Conservation (phyloP, 768 basidiomycete genomes). For the Termitomyces sp. region DNA sequence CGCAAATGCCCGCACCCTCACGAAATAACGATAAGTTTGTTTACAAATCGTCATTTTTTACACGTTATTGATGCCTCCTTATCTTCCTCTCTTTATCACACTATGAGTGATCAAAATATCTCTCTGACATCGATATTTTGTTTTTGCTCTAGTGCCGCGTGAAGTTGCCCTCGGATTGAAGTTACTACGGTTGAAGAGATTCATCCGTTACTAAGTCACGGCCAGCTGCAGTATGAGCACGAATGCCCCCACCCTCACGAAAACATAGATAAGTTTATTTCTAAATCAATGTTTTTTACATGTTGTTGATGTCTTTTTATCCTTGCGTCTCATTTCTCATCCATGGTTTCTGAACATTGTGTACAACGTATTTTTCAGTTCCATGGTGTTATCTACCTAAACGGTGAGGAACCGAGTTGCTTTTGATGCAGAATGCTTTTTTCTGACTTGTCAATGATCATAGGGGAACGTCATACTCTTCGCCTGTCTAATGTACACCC, state of each 20-base stretch:
- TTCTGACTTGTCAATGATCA: too few relatives aligned
- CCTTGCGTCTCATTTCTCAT: background rate
- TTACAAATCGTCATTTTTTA: too few relatives aligned
- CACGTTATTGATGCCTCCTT: background rate
- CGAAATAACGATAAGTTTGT: background rate
- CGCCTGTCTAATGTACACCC: too few relatives aligned
- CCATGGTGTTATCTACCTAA: background rate
- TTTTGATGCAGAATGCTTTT: too few relatives aligned
- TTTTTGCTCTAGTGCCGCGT: too few relatives aligned
- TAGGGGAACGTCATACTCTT: too few relatives aligned
- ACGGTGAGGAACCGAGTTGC: background rate
- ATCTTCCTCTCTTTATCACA: background rate
- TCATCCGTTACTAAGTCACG: too few relatives aligned
- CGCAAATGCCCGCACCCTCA: background rate
- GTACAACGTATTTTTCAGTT: background rate
- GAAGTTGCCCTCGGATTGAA: too few relatives aligned
- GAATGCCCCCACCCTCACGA: background rate
- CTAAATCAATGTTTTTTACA: background rate
- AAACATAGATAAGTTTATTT: background rate
- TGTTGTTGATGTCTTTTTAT: background rate
- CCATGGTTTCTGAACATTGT: background rate
- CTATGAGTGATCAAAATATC: too few relatives aligned
- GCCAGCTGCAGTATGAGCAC: too few relatives aligned
- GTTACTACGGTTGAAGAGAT: too few relatives aligned
- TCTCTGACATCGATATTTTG: too few relatives aligned